phyloP scores from a whole-genome alignment of 257 asterid genomes.

The Solanum medicagineum region DNA sequence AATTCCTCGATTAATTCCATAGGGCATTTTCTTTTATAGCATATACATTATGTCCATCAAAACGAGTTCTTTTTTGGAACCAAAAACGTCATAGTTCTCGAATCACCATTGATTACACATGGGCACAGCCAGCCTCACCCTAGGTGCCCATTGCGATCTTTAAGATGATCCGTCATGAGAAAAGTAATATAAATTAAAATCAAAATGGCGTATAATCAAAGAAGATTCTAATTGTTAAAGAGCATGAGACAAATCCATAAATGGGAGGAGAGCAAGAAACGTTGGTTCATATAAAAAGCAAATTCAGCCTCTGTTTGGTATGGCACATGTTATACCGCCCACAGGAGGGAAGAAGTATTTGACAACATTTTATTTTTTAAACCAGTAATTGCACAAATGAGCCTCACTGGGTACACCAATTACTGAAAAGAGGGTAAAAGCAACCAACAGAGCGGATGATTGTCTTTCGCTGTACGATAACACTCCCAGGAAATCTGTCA shows the following conservation, averaged over 20 bases:
- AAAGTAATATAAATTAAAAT: not conserved
- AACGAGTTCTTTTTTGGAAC: not conserved
- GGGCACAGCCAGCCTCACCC: not conserved
- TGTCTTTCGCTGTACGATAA: not conserved
- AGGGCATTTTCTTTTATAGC: not conserved
- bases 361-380: not conserved
- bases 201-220: not conserved
- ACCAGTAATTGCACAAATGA: not conserved
- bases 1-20: not conserved
- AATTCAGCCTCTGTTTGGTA: not conserved
- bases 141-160: not conserved
- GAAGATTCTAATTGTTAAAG: not conserved
- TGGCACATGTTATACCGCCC: not conserved
- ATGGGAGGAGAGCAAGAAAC: not conserved
- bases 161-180: not conserved
- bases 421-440: not conserved
- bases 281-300: not conserved
- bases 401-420: not conserved
- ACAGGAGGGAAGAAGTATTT: not conserved
- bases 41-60: not conserved
- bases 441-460: not conserved
- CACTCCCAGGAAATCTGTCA: not conserved
- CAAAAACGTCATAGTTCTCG: not conserved
- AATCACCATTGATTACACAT: not conserved
- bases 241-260: not conserved